Conservation (phyloP, 2,329 filamentous ascomycete species). For the Pseudonectria foliicola region DNA sequence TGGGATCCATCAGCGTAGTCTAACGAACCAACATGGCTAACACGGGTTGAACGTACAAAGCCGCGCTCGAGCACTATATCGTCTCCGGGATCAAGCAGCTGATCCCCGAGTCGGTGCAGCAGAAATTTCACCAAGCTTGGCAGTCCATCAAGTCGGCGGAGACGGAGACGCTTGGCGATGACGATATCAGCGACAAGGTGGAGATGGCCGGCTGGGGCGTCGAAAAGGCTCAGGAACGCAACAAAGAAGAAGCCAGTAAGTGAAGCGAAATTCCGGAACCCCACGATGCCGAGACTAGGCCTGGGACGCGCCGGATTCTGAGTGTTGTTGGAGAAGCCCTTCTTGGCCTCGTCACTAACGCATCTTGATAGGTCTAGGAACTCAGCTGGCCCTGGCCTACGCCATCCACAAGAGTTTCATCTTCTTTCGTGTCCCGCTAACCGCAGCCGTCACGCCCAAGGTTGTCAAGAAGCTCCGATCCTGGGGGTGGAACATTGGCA, state of each 20-base stretch:
- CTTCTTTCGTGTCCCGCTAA: conserved; percentile 87
- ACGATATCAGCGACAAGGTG: conserved; percentile 37
- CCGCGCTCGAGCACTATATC: conserved; percentile 58
- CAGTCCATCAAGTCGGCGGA: conserved; percentile 40
- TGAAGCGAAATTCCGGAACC: conserved; percentile 19
- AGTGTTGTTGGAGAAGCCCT: too few relatives aligned
- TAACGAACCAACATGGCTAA: conserved; percentile 8
- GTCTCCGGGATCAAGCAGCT: conserved; percentile 51
- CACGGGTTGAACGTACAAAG: conserved; percentile 26
- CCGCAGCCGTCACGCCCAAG: conserved; percentile 84
- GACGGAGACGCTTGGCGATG: conserved; percentile 34
- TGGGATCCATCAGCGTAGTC: neutral
- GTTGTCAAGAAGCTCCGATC: conserved; percentile 80
- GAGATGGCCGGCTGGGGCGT: conserved; percentile 54
- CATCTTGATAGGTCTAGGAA: conserved; percentile 50
- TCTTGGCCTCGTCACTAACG: conserved; percentile 14
- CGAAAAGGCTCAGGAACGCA: conserved; percentile 53
- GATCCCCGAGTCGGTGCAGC: conserved; percentile 53
- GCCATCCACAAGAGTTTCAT: conserved; percentile 98
- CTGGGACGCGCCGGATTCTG: too few relatives aligned
- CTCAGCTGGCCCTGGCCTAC: conserved; percentile 87
- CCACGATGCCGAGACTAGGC: too few relatives aligned
- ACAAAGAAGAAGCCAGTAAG: conserved; percentile 67
- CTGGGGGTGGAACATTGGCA: conserved; percentile 95
- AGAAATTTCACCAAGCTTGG: conserved; percentile 44